Base-by-base conservation (phyloP, 2,329 filamentous ascomycete genomes). In the Drechslera avenae region DNA sequence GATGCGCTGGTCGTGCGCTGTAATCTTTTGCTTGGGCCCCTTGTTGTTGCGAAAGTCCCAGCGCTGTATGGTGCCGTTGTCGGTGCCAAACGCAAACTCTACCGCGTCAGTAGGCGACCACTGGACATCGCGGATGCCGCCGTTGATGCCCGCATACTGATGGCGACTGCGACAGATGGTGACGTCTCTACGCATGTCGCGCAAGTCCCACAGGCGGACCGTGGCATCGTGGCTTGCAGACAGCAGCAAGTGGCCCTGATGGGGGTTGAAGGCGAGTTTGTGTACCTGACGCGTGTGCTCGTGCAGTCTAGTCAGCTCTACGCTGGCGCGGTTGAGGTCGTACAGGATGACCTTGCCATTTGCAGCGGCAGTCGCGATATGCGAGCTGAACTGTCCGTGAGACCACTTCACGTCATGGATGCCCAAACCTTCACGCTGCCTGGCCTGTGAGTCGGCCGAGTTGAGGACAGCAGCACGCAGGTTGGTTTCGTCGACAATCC, bases 371-470 rank as follows among this genome's bases (percentile, higher is more conserved):
- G 84, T 86, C 32, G 84, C 84, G 57, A 87, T 83, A 60, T 81
- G 81, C 52, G 81, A 79, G 60, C 79, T 80, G 66, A 80, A 85
- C 45, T 79, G 78, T 52, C 83, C 81, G 72, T 86, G 84, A 43
- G 85, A 86, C 85, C 85, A 87, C 57, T 86, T 86, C 23, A 87
- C 85, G 69, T 87, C 85, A 54, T 83, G 83, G 57, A 86, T 83
- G 46, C 83, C 82, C 56, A 86, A 76, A 52, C 82, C 82, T 52
- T 85, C 81, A 56, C 82, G 80, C 66, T 83, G 77, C 34, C 81
- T 77, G 17, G 74, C 72, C 17, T 75, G 73, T 31, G 74, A 66
- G 49, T 80, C 79, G 30, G 82, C 79, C 66, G 81, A 82, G 59
- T 81, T 81, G 62, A 82, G 79, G 58, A 86, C 82, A 26, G 82